Evolutionary conservation across 768 basidiomycete species (phyloP), one percentile per base, ranked within the genome.

Genomic region (Tulasnella sp.): DNA sequence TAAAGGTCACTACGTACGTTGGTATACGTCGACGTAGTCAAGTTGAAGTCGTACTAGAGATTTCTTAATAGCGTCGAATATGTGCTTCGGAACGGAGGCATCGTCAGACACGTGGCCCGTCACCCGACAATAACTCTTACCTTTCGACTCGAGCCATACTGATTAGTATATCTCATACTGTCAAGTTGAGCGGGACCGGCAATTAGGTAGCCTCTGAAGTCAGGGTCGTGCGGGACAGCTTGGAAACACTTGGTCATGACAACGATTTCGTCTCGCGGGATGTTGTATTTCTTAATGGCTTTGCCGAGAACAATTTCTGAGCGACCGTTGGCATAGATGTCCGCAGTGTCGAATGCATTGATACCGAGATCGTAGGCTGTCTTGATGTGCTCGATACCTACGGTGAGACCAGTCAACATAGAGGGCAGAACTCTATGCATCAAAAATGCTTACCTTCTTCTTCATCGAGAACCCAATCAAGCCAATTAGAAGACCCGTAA

Each of bases 221-320:
- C 24, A 73, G 34, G 20, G 20, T 37, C 37, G 8, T 73, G 72
- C 72, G 37, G 34, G 34, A 73, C 72, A 37, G 37, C 20, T 44
- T 44, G 72, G 41, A 28, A 44, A 44, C 22, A 91, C 86, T 95
- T 95, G 78, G 94, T 94, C 88, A 94, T 89, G 22, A 95, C 89
- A 20, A 95, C 93, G 72, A 94, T 90, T 82, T 92, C 90, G 20
- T 92, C 91, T 3, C 89, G 84, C 0, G 87, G 87, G 24, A 73
- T 2, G n/a, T 73, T 73, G 31, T 73, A 73, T 73, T 73, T 93
- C 83, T 92, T 92, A 86, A 95, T 91, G 4, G 91, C 93, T 82
- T 92, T 91, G 14, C 93, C 93, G 28, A 94, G 87, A 76, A 94
- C 88, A 72, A 89, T 83, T 84, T 94, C 94, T 0, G 91, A 92